Percentiles rank a stretch among this genome's conserved stretches.
Conservation (phyloP, 331 rosid genomes). For the Saraca asoca region DNA sequence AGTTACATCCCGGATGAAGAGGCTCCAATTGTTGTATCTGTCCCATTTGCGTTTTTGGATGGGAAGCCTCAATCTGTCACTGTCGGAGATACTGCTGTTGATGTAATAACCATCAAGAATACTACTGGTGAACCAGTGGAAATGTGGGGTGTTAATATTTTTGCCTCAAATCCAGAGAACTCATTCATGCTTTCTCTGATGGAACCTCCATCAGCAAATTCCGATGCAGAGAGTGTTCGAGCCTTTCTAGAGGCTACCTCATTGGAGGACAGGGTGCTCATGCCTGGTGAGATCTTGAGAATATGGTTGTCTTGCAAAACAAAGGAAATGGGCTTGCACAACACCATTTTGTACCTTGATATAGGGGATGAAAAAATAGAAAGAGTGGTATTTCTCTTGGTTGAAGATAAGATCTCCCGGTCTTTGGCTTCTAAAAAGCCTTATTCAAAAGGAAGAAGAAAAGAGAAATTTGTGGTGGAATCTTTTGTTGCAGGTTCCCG, state of each 20-base stretch:
- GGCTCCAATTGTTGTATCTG: constrained; percentile 61
- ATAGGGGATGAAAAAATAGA: constrained; percentile 66
- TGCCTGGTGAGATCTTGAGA: constrained; percentile 64
- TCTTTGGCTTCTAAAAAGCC: constrained; percentile 66
- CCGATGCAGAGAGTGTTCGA: constrained; percentile 40
- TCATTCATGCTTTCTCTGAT: constrained; percentile 76
- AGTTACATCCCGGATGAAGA: constrained; percentile 54
- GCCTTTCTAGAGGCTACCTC: constrained; percentile 59
- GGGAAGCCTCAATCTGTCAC: constrained; percentile 70
- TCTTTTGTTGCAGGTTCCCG: constrained; percentile 48
- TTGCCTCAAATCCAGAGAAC: constrained; percentile 73
- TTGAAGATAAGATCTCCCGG: constrained; percentile 76
- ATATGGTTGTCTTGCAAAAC: constrained; percentile 92
- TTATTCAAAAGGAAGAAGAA: constrained; percentile 56
- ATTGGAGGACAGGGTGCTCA: constrained; percentile 84
- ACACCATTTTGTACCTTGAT: constrained; percentile 67
- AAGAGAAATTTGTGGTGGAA: constrained; percentile 52
- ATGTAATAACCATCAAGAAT: constrained; percentile 59
- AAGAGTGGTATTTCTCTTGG: constrained; percentile 77
- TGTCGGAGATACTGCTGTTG: constrained; percentile 59
- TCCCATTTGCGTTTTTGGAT: constrained; percentile 64
- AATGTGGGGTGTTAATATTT: constrained; percentile 76
- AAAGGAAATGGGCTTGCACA: constrained; percentile 75
- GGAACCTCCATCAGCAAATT: constrained; percentile 61
- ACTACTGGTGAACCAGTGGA: constrained; percentile 69